These are phyloP conservation scores for Amanita pallidorosea DNA, from an alignment of 768 basidiomycete genomes.

Conservation along the genomic window DNA sequence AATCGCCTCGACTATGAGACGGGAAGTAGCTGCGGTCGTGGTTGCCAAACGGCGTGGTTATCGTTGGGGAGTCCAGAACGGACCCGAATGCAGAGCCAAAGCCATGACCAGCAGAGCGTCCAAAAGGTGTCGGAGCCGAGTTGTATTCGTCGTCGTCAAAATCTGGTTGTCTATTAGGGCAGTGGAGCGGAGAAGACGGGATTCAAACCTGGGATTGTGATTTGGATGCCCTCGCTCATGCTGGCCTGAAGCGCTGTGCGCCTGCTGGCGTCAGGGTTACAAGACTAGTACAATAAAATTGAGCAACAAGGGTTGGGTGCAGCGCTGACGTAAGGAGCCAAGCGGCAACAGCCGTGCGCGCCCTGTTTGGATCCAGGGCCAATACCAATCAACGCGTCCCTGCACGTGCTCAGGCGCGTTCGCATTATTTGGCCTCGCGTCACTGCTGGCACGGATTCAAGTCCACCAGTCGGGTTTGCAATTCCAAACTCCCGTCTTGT, in stretches of 20 bases:
- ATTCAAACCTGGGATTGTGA: slow-evolving; percentile 50
- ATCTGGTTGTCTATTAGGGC: slow-evolving; percentile 30
- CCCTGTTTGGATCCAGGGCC: neutral
- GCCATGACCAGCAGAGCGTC: slow-evolving; percentile 41
- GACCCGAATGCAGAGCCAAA: slow-evolving; percentile 23
- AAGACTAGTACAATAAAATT: neutral
- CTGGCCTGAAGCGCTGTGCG: neutral
- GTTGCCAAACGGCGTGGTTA: slow-evolving; percentile 36
- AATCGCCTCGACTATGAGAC: slow-evolving; percentile 67
- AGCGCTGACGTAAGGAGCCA: neutral
- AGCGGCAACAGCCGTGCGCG: neutral
- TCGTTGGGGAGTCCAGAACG: slow-evolving; percentile 58
- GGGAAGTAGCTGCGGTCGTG: slow-evolving; percentile 54
- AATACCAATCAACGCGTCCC: slow-evolving; percentile 1
- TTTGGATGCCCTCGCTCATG: slow-evolving; percentile 46
- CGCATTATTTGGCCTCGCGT: slow-evolving; percentile 14
- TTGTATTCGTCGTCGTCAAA: slow-evolving; percentile 69
- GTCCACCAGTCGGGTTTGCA: slow-evolving; percentile 8
- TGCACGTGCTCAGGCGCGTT: slow-evolving; percentile 11
- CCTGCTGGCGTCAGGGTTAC: neutral
- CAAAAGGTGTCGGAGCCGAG: slow-evolving; percentile 58
- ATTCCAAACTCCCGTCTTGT: slow-evolving; percentile 4
- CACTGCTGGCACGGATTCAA: slow-evolving; percentile 6
- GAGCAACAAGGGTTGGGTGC: neutral
- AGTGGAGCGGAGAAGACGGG: neutral